A percentile compares a stretch with the other conserved stretches of the same genome.
Evolutionary conservation across 2,329 filamentous ascomycete species (phyloP).

Genomic region (Mollisia scopiformis): DNA sequence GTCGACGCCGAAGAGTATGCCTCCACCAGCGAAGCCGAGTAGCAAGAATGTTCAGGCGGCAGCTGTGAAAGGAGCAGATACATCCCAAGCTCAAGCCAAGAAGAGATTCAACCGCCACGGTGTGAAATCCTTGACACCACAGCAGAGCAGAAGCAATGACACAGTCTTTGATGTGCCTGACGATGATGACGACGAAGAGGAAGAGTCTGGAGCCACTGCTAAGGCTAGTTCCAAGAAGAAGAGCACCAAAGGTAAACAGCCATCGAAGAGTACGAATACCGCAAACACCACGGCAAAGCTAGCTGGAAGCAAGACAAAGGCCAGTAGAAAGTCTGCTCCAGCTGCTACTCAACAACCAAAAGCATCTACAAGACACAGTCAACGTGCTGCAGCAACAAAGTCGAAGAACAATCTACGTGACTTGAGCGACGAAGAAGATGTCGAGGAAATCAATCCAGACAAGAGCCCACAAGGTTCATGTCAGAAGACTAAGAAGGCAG

Average conservation of each 20-base stretch:
- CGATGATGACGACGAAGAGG: background rate
- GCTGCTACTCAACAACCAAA: background rate
- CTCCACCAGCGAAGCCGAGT: background rate
- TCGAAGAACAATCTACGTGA: conserved; percentile 9
- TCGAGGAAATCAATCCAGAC: background rate
- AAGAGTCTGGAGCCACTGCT: background rate
- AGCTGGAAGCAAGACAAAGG: background rate
- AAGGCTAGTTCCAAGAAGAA: background rate
- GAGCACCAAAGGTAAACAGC: background rate
- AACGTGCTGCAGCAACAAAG: conserved; percentile 14
- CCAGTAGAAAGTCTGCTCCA: conserved; percentile 12
- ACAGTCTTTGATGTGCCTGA: conserved; percentile 4
- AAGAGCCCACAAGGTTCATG: background rate
- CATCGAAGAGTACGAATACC: background rate
- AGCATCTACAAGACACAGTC: conserved; percentile 6
- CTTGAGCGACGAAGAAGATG: background rate
- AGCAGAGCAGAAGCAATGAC: background rate
- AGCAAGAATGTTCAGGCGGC: background rate
- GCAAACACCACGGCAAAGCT: background rate
- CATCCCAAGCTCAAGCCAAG: background rate
- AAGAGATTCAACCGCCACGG: conserved; percentile 2
- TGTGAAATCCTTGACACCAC: background rate
- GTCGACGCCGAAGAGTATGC: conserved; percentile 6
- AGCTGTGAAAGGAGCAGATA: background rate
- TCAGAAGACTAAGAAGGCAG: background rate